These are phyloP conservation scores for Boletus subparvulus DNA, from an alignment of 768 basidiomycete genomes.

Conservation along the genomic window DNA sequence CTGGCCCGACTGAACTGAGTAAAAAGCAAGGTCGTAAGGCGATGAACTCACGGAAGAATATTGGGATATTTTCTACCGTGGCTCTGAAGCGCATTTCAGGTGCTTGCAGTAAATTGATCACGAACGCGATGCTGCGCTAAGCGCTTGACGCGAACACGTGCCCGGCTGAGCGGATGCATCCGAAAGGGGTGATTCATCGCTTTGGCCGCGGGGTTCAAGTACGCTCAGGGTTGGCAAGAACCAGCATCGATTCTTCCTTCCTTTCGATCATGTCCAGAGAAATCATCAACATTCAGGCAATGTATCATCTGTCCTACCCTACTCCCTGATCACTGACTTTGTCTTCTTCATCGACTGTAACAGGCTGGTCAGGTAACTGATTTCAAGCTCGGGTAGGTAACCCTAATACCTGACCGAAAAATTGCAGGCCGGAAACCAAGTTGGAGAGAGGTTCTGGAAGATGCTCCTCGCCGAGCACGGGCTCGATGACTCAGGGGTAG, in stretches of 20 bases:
- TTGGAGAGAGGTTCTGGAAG: constrained; percentile 88
- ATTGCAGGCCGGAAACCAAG: constrained; percentile 66
- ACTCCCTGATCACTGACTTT: constrained; percentile 5
- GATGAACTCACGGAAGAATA: constrained; percentile 49
- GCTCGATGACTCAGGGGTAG: constrained; percentile 67
- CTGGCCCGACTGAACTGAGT: constrained; percentile 35
- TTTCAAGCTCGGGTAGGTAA: neutral
- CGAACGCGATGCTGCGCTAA: too few relatives aligned
- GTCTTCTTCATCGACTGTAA: neutral
- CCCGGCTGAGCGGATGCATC: constrained; percentile 8
- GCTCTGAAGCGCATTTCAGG: constrained; percentile 62
- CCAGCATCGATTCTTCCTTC: constrained; percentile 16
- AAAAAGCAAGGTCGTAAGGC: neutral
- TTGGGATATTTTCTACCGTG: constrained; percentile 54
- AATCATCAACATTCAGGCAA: constrained; percentile 79
- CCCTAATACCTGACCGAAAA: constrained; percentile 22
- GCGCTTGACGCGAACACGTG: constrained; percentile 27
- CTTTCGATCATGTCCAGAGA: constrained; percentile 61
- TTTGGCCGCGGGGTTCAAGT: constrained; percentile 9
- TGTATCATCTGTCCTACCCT: constrained; percentile 5
- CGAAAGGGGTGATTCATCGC: constrained; percentile 16
- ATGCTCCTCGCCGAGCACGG: constrained; percentile 87
- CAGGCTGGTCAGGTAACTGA: constrained; percentile 68
- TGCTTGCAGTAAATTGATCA: too few relatives aligned
- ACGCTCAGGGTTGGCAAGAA: constrained; percentile 2